Evolutionary conservation across 2,329 filamentous ascomycete species (phyloP), one percentile per base, ranked within the genome.

Genomic region (Talaromyces sp.): DNA sequence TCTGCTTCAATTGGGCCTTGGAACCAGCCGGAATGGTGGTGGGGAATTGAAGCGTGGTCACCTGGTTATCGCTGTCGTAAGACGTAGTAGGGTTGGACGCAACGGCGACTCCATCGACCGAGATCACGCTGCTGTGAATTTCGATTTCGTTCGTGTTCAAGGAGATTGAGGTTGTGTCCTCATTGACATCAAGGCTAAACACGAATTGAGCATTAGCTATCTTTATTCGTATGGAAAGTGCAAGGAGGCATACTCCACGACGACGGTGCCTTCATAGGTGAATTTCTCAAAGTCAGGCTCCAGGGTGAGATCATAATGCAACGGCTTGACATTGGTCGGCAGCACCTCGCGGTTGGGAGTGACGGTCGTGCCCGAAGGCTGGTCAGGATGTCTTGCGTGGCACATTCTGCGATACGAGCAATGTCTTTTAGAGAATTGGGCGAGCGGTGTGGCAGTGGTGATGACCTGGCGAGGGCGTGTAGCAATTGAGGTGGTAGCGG

Each of bases 271-370:
- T 62, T 93, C 85, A 73, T 93, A 97, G 65, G 86, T 91, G 76
- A 94, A 91, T 65, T 88, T 92, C 68, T 89, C 83, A 68, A 97
- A 90, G 79, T 97, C 86, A 58, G 93, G 92, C 79, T 97, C 94
- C 64, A 97, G 82, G 1, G 90, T 94, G 68, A 97, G 78, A 75
- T 96, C 86, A 78, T 97, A 97, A 79, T 97, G 92, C 43, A 83
- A 78, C n/a, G 93, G 92, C 74, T 93, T 89, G 70, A 97, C 91
- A 72, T 97, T 96, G 77, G 88, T 87, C 57, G 93, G 94, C 68
- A 97, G 83, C 65, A 97, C 88, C 80, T 96, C 89, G 69, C 93
- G 88, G 65, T 85, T 86, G 67, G 84, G 82, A 57, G 82, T 77
- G 67, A 88, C 79, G 68, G 81, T 84, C 67, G 83, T 79, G 64